phyloP scores from a whole-genome alignment of 345 rosid genomes.

The Lagerstroemia speciosa region DNA sequence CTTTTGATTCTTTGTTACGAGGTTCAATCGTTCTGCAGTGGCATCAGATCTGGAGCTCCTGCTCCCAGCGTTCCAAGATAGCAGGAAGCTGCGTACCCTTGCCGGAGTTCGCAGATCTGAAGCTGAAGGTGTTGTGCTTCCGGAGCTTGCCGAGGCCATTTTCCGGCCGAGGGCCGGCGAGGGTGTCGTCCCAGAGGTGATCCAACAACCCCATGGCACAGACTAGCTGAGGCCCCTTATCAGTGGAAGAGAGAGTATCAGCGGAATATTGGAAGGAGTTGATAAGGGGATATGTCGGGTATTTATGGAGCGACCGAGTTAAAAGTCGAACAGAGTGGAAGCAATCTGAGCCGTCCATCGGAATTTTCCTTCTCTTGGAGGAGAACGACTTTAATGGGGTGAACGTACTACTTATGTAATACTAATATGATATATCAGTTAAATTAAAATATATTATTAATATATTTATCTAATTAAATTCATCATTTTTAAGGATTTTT shows the following conservation, averaged over 20 bases:
- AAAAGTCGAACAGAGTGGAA: background rate
- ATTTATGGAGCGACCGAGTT: conserved; percentile 19
- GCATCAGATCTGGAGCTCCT: background rate
- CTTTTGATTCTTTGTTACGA: background rate
- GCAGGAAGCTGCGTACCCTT: conserved; percentile 49
- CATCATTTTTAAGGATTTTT: no score
- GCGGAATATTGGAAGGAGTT: background rate
- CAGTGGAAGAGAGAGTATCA: background rate
- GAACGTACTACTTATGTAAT: no score
- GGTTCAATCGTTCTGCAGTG: background rate
- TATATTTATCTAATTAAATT: no score
- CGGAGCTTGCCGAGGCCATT: conserved; percentile 94
- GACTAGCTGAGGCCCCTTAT: conserved; percentile 4
- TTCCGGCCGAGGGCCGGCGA: conserved; percentile 94
- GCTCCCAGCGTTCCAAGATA: background rate
- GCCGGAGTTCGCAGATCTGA: conserved; percentile 54
- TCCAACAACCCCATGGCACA: conserved; percentile 69
- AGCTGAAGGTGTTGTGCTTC: conserved; percentile 54
- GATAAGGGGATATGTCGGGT: conserved; percentile 1
- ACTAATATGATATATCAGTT: no score
- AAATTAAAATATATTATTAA: no score
- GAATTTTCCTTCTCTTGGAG: background rate
- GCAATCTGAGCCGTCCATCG: conserved; percentile 37
- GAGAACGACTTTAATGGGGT: no score
- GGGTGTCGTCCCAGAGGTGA: conserved; percentile 96